Conservation (phyloP, 1,284 basidiomycete genomes). For the Rhodotorula sp. region DNA sequence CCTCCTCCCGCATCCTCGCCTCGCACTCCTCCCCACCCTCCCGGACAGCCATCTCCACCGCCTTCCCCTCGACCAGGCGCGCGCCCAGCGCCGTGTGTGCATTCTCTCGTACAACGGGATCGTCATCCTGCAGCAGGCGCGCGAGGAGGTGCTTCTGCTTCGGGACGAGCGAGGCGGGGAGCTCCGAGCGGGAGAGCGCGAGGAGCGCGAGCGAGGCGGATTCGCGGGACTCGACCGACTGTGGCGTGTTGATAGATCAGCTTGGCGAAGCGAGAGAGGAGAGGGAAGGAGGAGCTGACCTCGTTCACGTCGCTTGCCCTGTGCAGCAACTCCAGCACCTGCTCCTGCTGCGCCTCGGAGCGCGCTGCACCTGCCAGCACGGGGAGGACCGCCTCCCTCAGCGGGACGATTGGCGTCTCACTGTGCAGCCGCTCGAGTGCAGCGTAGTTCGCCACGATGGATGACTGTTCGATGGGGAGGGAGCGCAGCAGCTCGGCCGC, state of each 20-base stretch:
- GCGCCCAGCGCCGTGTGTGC: slow-evolving; percentile 7
- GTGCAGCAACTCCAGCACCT: slow-evolving; percentile 2
- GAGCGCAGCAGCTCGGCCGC: slow-evolving; percentile 15
- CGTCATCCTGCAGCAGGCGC: slow-evolving; percentile 40
- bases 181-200: background rate
- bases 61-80: slow-evolving; percentile 19
- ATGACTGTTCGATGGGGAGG: no score
- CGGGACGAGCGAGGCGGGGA: background rate
- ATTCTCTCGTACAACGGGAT: slow-evolving; percentile 22
- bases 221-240: slow-evolving; percentile 40
- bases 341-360: background rate
- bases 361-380: slow-evolving; percentile 14
- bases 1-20: background rate
- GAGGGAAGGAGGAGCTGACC: background rate
- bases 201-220: slow-evolving; percentile 27
- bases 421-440: background rate
- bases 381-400: slow-evolving; percentile 36
- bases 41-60: slow-evolving; percentile 16
- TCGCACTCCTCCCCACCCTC: background rate
- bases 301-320: background rate
- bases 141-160: slow-evolving; percentile 8
- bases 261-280: no score
- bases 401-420: slow-evolving; percentile 26
- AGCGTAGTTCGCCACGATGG: background rate
- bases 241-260: background rate